Percentiles rank a stretch among this genome's conserved stretches.
These are phyloP conservation scores for Geopyxis carbonaria DNA, from an alignment of 495 filamentous ascomycete species.

Conservation along the genomic window DNA sequence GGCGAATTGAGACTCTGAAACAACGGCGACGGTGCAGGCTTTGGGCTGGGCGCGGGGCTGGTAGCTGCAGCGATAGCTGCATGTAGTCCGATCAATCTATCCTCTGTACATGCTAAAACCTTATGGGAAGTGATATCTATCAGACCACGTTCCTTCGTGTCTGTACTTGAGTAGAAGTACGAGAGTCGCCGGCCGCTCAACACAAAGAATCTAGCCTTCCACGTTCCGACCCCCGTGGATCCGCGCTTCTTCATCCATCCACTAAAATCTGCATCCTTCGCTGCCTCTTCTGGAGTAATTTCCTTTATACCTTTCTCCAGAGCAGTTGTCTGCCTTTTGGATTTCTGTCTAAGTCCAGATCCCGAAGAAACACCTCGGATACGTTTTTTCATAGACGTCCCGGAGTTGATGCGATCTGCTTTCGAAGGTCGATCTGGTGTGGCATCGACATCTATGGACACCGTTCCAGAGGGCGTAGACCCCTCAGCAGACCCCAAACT, in stretches of 20 bases:
- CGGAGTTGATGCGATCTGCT: constrained; percentile 22
- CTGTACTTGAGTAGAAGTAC: constrained; percentile 90
- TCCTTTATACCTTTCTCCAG: constrained; percentile 76
- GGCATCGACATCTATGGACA: constrained; percentile 17
- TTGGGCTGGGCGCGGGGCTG: constrained; percentile 45
- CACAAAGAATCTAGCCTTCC: constrained; percentile 90
- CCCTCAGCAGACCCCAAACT: constrained; percentile 18
- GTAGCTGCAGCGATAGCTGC: constrained; percentile 80
- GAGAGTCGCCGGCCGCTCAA: constrained; percentile 77
- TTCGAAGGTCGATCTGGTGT: constrained; percentile 27
- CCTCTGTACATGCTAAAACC: constrained; percentile 86
- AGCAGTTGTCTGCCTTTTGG: constrained; percentile 75
- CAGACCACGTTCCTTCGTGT: constrained; percentile 79
- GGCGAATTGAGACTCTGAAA: constrained; percentile 7
- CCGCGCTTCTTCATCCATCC: constrained; percentile 99
- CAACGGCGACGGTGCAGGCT: constrained; percentile 27
- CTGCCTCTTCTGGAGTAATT: constrained; percentile 67
- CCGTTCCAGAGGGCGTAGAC: constrained; percentile 14
- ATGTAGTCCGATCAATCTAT: constrained; percentile 74
- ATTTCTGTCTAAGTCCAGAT: constrained; percentile 39
- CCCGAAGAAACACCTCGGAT: constrained; percentile 21
- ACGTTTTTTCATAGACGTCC: neutral
- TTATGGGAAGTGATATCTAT: constrained; percentile 97
- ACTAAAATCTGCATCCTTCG: constrained; percentile 73
- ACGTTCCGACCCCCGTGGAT: constrained; percentile 49